phyloP scores from a whole-genome alignment of 148 eudicot species.

The Salicornia ramosissima region DNA sequence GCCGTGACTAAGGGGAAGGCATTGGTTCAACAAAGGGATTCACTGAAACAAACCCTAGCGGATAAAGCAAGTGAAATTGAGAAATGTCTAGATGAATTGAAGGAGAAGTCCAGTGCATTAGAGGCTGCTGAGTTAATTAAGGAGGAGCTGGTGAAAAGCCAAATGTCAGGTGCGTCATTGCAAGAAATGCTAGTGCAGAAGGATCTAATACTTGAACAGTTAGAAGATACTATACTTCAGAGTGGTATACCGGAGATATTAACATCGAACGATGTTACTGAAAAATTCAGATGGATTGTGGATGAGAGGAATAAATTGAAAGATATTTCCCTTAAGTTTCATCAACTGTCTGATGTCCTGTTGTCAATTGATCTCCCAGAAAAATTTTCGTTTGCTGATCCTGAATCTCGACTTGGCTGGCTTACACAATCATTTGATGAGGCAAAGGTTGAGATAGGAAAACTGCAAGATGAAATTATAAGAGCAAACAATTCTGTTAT shows the following conservation, averaged over 20 bases:
- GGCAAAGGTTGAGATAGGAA: constrained; percentile 44
- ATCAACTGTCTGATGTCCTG: constrained; percentile 46
- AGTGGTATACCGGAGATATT: constrained; percentile 37
- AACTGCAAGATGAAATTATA: constrained; percentile 47
- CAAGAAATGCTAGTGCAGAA: constrained; percentile 58
- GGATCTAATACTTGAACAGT: constrained; percentile 51
- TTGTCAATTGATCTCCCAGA: constrained; percentile 60
- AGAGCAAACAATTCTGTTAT: constrained; percentile 44
- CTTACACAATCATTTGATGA: constrained; percentile 55
- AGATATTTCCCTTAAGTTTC: constrained; percentile 39
- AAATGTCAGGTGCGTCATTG: constrained; percentile 50
- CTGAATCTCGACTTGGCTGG: constrained; percentile 63
- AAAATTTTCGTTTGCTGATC: constrained; percentile 44
- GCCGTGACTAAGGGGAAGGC: constrained; percentile 98
- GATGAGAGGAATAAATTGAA: constrained; percentile 56
- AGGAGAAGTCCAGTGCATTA: constrained; percentile 65
- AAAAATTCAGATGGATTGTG: constrained; percentile 58
- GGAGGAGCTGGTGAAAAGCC: constrained; percentile 51
- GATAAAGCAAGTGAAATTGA: constrained; percentile 70
- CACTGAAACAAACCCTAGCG: constrained; percentile 66
- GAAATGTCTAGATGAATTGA: constrained; percentile 45
- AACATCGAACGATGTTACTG: constrained; percentile 45
- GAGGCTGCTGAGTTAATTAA: constrained; percentile 60
- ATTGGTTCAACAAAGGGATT: constrained; percentile 92
- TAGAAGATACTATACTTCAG: constrained; percentile 52